Percentiles rank a stretch among this genome's conserved stretches.
Evolutionary conservation across 495 filamentous ascomycete genomes (phyloP).

Genomic region (Hypoxylon intermedium): DNA sequence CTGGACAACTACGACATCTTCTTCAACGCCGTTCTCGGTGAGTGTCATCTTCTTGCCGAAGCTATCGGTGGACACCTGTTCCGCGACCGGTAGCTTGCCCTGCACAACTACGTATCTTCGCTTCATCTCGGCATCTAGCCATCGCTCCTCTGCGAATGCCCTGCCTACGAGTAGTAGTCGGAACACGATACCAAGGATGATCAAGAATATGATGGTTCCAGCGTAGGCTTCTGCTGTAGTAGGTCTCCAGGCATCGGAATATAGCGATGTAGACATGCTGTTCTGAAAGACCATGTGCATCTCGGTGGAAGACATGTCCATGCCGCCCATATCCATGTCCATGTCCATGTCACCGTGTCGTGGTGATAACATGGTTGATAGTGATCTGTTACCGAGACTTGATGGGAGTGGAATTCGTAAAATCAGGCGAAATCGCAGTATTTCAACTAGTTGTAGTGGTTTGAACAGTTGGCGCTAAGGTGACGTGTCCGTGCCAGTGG

Average conservation of each 20-base stretch:
- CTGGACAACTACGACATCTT: conserved; percentile 73
- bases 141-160: conserved; percentile 56
- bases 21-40: conserved; percentile 74
- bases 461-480: not conserved
- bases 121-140: conserved; percentile 68
- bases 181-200: conserved; percentile 71
- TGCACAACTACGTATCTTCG: conserved; percentile 78
- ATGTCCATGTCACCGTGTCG: conserved; percentile 33
- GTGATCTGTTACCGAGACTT: not conserved
- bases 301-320: conserved; percentile 24
- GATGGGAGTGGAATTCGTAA: not conserved
- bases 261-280: conserved; percentile 72
- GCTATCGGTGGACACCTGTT: conserved; percentile 57
- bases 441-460: not conserved
- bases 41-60: conserved; percentile 66
- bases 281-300: conserved; percentile 71
- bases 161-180: conserved; percentile 74
- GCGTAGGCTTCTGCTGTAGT: conserved; percentile 71
- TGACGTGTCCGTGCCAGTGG: not conserved
- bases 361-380: conserved; percentile 11
- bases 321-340: conserved; percentile 23
- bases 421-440: not conserved
- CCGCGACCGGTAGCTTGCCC: conserved; percentile 64
- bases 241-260: conserved; percentile 76
- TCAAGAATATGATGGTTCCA: conserved; percentile 86